Percentiles rank a stretch among this genome's conserved stretches.
These are phyloP conservation scores for Cladorrhinum sp. DNA, from an alignment of 2,329 filamentous ascomycete genomes.

Conservation along the genomic window DNA sequence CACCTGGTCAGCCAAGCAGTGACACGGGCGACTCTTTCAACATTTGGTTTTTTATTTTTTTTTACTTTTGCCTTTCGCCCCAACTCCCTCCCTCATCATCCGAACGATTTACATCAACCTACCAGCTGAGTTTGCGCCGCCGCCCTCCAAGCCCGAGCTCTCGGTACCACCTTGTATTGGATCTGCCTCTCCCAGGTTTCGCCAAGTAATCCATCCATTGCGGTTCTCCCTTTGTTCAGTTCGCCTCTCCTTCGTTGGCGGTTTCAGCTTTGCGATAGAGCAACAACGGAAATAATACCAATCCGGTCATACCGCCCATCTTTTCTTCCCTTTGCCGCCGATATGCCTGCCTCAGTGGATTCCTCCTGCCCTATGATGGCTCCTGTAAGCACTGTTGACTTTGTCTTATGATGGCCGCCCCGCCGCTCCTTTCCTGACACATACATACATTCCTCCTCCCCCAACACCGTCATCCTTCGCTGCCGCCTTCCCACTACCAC, in stretches of 20 bases:
- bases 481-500: background rate
- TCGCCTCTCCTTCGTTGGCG: background rate
- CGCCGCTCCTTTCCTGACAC: background rate
- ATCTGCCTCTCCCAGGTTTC: background rate
- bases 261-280: conserved; percentile 12
- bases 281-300: conserved; percentile 6
- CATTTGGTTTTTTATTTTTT: background rate
- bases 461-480: conserved; percentile 42
- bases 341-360: conserved; percentile 58
- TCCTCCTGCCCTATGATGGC: conserved; percentile 62
- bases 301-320: background rate
- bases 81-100: background rate
- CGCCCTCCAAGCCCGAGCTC: background rate
- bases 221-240: conserved; percentile 1
- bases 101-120: background rate
- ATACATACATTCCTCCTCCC: conserved; percentile 48
- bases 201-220: background rate
- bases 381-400: conserved; percentile 46
- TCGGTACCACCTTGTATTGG: background rate
- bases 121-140: conserved; percentile 2
- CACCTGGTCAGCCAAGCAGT: background rate
- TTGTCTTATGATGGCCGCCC: background rate
- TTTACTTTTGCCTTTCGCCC: background rate
- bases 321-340: conserved; percentile 11
- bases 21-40: background rate